Evolutionary conservation across 257 asterid genomes (phyloP), one percentile per base, ranked within the genome.

Genomic region (Cordia subcordata): DNA sequence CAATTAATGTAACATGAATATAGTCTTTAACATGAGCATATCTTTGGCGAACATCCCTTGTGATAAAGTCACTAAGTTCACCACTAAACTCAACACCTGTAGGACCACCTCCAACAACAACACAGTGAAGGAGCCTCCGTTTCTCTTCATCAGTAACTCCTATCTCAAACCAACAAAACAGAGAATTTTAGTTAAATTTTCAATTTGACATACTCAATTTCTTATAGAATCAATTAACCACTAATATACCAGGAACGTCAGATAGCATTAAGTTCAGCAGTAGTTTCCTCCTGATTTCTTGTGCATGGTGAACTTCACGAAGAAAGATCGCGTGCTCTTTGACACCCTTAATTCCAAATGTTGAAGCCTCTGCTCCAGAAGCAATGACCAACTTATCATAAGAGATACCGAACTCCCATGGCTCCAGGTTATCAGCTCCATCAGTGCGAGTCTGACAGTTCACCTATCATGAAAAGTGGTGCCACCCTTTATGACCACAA

Each of bases 81-180:
- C 99, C 99, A 18, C 97, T 93, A 75, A 93, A 93, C 66, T 93
- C 99, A 32, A 93, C 99, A 60, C 99, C 99, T 0, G 99, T 93
- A 0, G 99, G 99, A 53, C 99, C 99, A 46, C 97, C 96, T 67
- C 99, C 97, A 68, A 93, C 96, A 27, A 93, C 97, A 55, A 93
- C 97, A 66, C 95, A 93, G 59, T 93, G 97, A 69, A 93, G 78
- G 33, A 93, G 96, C 79, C 97, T 71, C 19, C 80, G 71, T 71
- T 89, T 93, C 71, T 93, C 99, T 42, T 93, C 96, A 55, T 89
- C 96, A 0, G 81, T 68, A 44, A 89, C 75, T 57, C 99, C 99
- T 86, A 75, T 59, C 60, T 62, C 69, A 64, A 47, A 35, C 65
- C 66, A 58, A 47, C 37, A 23, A 50, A 40, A 42, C 52, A 65